These are phyloP conservation scores for Diplocarpon mali DNA, from an alignment of 2,329 filamentous ascomycete species.

Conservation along the genomic window DNA sequence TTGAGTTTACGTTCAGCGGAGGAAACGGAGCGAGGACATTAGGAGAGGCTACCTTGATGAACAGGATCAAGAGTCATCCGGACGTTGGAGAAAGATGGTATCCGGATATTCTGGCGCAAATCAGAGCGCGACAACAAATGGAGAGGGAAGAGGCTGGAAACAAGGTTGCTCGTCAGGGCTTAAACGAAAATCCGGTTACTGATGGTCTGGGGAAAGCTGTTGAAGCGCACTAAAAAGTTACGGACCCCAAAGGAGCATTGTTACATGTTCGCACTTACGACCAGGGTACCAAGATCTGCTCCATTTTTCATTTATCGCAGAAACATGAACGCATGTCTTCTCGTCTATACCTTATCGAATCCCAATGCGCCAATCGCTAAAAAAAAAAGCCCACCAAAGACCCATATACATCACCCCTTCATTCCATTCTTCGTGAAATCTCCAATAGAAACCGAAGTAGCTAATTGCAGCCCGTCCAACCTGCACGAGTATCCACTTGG, in stretches of 20 bases:
- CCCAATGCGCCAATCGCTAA: slow-evolving; percentile 20
- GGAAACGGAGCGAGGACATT: slow-evolving; percentile 50
- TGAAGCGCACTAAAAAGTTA: slow-evolving; percentile 30
- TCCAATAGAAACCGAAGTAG: not conserved
- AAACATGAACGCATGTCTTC: slow-evolving; percentile 8
- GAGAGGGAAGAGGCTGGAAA: slow-evolving; percentile 27
- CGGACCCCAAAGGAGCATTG: not conserved
- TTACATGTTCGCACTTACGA: no score
- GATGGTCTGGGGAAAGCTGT: slow-evolving; percentile 26
- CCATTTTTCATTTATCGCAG: slow-evolving; percentile 4
- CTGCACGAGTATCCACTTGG: not conserved
- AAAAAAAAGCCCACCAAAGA: slow-evolving; percentile 6
- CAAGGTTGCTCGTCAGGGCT: slow-evolving; percentile 8
- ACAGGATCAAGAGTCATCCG: slow-evolving; percentile 75
- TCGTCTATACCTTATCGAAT: slow-evolving; percentile 6
- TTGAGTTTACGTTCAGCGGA: slow-evolving; percentile 77
- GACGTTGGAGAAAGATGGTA: slow-evolving; percentile 80
- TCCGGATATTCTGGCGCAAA: slow-evolving; percentile 43
- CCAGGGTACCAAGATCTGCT: not conserved
- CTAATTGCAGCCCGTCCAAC: not conserved
- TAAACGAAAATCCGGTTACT: slow-evolving; percentile 15
- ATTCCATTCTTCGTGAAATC: not conserved
- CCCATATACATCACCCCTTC: slow-evolving; percentile 5
- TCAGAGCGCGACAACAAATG: slow-evolving; percentile 46
- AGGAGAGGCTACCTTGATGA: slow-evolving; percentile 75